phyloP scores from a whole-genome alignment of 2,329 filamentous ascomycete genomes.

The Coniochaeta sp. region DNA sequence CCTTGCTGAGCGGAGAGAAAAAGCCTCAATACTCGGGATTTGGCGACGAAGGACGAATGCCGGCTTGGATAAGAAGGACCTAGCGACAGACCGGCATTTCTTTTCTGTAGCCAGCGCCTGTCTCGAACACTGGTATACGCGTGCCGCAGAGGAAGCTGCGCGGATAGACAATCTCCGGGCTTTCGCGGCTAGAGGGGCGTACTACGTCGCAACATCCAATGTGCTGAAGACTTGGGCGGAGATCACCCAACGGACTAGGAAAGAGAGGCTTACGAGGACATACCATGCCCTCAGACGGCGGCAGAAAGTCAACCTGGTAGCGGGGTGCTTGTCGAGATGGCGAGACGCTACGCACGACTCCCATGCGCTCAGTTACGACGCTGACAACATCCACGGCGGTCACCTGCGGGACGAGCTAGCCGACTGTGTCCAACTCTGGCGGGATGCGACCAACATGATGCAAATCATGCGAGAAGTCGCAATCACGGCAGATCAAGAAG shows the following conservation, averaged over 20 bases:
- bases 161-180: constrained; percentile 5
- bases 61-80: not conserved
- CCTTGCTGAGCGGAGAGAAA: not conserved
- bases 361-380: constrained; percentile 14
- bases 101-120: not conserved
- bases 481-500: constrained; percentile 19
- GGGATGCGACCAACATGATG: constrained; percentile 7
- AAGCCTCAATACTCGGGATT: not conserved
- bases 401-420: constrained; percentile 17
- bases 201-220: constrained; percentile 8
- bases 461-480: constrained; percentile 15
- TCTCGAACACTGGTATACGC: not conserved
- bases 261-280: constrained; percentile 15
- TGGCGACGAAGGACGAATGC: not conserved
- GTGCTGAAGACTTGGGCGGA: constrained; percentile 14
- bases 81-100: not conserved
- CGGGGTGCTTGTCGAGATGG: constrained; percentile 17
- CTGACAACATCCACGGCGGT: constrained; percentile 14
- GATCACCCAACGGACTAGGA: constrained; percentile 11
- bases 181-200: constrained; percentile 9
- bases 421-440: constrained; percentile 16
- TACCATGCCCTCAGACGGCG: constrained; percentile 16
- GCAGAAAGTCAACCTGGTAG: constrained; percentile 16
- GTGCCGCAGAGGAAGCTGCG: not conserved
- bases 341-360: constrained; percentile 12